Conservation (phyloP, 1,139 yeast species). For the Saccharomyces hybrid region DNA sequence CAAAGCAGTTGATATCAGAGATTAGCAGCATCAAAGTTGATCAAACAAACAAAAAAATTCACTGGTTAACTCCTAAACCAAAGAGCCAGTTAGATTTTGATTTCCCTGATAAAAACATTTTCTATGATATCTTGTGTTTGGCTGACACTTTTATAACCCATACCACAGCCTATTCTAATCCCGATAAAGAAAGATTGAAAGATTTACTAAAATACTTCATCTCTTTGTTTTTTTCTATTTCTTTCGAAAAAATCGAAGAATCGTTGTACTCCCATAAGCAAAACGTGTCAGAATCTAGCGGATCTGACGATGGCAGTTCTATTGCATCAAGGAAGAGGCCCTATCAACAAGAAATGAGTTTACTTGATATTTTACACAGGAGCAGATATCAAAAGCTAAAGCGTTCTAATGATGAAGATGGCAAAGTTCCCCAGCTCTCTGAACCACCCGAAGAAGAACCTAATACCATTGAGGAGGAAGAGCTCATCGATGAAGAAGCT, state of each 20-base stretch:
- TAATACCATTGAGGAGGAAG: slow-evolving; percentile 31
- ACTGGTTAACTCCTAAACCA: slow-evolving; percentile 81
- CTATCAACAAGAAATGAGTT: slow-evolving; percentile 55
- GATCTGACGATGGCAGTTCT: slow-evolving; percentile 15
- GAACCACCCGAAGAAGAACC: slow-evolving; percentile 16
- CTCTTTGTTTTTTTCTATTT: slow-evolving; percentile 25
- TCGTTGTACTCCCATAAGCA: slow-evolving; percentile 31
- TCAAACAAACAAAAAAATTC: slow-evolving; percentile 66
- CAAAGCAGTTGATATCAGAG: slow-evolving; percentile 84
- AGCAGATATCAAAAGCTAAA: slow-evolving; percentile 44
- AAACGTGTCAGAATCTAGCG: slow-evolving; percentile 14
- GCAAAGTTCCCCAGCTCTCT: slow-evolving; percentile 3
- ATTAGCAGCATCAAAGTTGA: slow-evolving; percentile 89
- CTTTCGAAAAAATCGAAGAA: slow-evolving; percentile 30
- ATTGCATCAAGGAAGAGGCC: slow-evolving; percentile 38
- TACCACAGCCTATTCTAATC: slow-evolving; percentile 66
- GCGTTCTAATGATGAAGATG: slow-evolving; percentile 31
- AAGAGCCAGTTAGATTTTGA: slow-evolving; percentile 69
- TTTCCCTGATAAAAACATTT: slow-evolving; percentile 58
- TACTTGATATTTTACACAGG: slow-evolving; percentile 67
- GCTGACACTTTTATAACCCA: slow-evolving; percentile 63
- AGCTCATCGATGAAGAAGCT: slow-evolving; percentile 29
- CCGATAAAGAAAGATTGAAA: slow-evolving; percentile 72
- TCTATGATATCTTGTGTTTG: slow-evolving; percentile 67
- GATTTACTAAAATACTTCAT: slow-evolving; percentile 63